Evolutionary conservation across 225 moss, liverwort and hornwort species (phyloP), one percentile per base, ranked within the genome.

Genomic region (Polytrichum commune): DNA sequence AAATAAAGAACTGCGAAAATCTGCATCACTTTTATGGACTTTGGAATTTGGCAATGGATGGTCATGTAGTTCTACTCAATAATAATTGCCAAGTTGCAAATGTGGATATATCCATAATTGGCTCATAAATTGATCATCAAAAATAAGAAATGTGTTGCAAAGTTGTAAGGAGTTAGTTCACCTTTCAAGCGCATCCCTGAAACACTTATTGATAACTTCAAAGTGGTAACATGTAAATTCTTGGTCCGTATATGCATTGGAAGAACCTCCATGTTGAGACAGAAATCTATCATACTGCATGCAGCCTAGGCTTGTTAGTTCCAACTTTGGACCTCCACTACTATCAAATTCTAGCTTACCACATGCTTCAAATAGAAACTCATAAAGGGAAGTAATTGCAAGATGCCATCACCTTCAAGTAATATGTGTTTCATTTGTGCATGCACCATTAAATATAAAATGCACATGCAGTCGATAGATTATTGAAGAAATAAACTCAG

Each of bases 201-300:
- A 80, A 67, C 66, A 70, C 27, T 71, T 72, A n/a, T 79, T 85
- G 61, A 80, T 73, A 38, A 87, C 75, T 65, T 90, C 87, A 68
- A 90, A 90, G 64, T 90, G 80, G 76, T 74, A 90, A 63, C 85
- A 85, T 22, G 88, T 90, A 62, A 75, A 80, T 53, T 90, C 87
- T 78, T 82, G 74, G 53, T 90, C 90, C 19, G 90, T 90, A 71
- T 78, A 87, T 2, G 90, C 88, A 75, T 88, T 90, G 28, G 76
- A 81, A 61, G 62, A 68, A 64, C 88, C 87, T 80, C 88, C 88
- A 74, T 85, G 75, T 60, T 66, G 67, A 6, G 88, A 77, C 62
- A 90, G 58, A 79, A 65, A 85, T 27, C 72, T 82, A 57, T 87
- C 85, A 75, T 85, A 90, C 90, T 90, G 87, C 46, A 46, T 13